Conservation (phyloP, 768 basidiomycete genomes). For the Pleurotus cornucopiae region DNA sequence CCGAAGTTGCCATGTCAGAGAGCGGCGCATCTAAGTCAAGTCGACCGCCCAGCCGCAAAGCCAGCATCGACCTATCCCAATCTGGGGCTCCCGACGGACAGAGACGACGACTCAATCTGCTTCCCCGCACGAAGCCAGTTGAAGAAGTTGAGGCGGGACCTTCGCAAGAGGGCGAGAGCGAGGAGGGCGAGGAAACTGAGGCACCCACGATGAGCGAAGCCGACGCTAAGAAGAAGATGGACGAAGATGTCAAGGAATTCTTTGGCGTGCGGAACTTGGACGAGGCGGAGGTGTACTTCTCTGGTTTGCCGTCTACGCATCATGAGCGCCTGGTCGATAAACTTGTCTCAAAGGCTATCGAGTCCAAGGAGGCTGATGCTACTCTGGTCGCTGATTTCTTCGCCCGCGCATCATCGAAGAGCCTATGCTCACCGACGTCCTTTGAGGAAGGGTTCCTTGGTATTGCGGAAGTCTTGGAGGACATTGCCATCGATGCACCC, state of each 20-base stretch:
- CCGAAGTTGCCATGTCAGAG: conserved; percentile 52
- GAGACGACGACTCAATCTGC: conserved; percentile 69
- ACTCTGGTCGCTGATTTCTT: conserved; percentile 77
- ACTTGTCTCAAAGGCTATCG: conserved; percentile 68
- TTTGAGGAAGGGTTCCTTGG: conserved; percentile 75
- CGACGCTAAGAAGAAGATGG: conserved; percentile 71
- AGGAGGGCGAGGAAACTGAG: conserved; percentile 37
- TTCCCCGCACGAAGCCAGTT: conserved; percentile 75
- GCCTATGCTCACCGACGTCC: conserved; percentile 48
- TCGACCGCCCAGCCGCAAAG: conserved; percentile 43
- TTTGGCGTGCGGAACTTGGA: conserved; percentile 79
- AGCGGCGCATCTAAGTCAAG: conserved; percentile 42
- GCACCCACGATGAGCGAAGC: conserved; percentile 55
- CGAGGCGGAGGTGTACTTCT: conserved; percentile 87
- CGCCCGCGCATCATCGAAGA: conserved; percentile 53
- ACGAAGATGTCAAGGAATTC: conserved; percentile 83
- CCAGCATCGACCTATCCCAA: conserved; percentile 46
- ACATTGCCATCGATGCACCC: conserved; percentile 87
- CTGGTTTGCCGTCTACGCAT: conserved; percentile 60
- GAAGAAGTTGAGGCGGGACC: conserved; percentile 34
- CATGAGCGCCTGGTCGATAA: conserved; percentile 69
- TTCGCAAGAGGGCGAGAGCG: conserved; percentile 44
- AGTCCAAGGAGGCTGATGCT: conserved; percentile 80
- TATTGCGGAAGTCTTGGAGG: conserved; percentile 76
- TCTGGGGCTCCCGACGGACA: conserved; percentile 46